Evolutionary conservation across 371 early-diverging fungal genomes (phyloP), one percentile per base, ranked within the genome.

Genomic region (Dentiscutata heterogama): DNA sequence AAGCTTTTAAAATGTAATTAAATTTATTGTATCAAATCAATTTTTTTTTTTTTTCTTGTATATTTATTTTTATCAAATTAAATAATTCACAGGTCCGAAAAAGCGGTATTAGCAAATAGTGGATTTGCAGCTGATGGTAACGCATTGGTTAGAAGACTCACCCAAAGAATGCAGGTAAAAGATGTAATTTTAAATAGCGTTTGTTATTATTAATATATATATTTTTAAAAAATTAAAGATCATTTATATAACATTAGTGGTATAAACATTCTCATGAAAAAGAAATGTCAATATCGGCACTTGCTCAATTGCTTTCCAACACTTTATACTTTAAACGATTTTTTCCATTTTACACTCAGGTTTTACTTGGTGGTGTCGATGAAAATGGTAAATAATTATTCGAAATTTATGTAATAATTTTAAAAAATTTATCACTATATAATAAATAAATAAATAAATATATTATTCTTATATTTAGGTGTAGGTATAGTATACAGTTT

Each of bases 331-430:
- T 90, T 82, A 94, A 94, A 84, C 94, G 99, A 58, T 99, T 99
- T 89, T 99, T 99, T 93, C 99, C 99, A 1, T 99, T 98, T 91
- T 99, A 98, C 84, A 93, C 94, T 80, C 98, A 94, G 90, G 95
- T 94, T 87, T 91, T 95, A 51, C 82, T 99, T 64, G 97, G 96
- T 16, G 99, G 99, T 64, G 85, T 99, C 35, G 98, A 99, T 84
- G 91, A 93, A 54, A 88, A 97, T 39, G 99, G 95, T 88, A 85
- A 25, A 29, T 8, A 18, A 50, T 72, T 6, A 22, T 25, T 35
- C 53, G 18, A 29, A 65, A 25, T 27, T 51, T 53, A 53, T 53
- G 6, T 10, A 53, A 53, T 42, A 18, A 20, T 22, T n/a, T 46
- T 18, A 3, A 70, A 3, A 42, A 70, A 4, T 4, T 31, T 42